Evolutionary conservation across 2,329 filamentous ascomycete species (phyloP).

Genomic region (Neonectria punicea): DNA sequence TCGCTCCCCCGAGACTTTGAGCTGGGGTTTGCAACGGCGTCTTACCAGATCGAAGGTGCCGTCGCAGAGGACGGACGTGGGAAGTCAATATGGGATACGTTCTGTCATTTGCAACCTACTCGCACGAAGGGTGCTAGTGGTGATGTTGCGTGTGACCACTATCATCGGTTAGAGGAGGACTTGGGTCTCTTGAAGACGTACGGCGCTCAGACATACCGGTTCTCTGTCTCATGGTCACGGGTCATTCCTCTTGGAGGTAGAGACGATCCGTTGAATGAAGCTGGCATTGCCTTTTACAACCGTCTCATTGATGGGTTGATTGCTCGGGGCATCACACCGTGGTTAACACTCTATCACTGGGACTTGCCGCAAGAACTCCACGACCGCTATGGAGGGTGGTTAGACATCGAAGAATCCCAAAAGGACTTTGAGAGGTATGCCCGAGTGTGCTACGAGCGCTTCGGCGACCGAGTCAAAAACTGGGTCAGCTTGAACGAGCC

Average conservation of each 20-base stretch:
- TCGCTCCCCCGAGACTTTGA: slow-evolving; percentile 51
- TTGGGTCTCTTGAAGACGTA: slow-evolving; percentile 68
- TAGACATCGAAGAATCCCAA: slow-evolving; percentile 46
- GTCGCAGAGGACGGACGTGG: slow-evolving; percentile 54
- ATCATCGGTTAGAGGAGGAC: slow-evolving; percentile 60
- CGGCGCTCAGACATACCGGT: slow-evolving; percentile 70
- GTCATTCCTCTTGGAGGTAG: slow-evolving; percentile 73
- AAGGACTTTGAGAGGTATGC: slow-evolving; percentile 52
- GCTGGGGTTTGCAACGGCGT: slow-evolving; percentile 55
- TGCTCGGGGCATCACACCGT: slow-evolving; percentile 66
- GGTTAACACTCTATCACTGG: slow-evolving; percentile 75
- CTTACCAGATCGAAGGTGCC: slow-evolving; percentile 58
- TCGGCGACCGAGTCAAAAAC: slow-evolving; percentile 54
- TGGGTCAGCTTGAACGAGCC: slow-evolving; percentile 56
- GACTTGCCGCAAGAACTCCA: slow-evolving; percentile 56
- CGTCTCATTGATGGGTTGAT: slow-evolving; percentile 68
- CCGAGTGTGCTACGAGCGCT: slow-evolving; percentile 49
- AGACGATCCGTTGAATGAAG: slow-evolving; percentile 70
- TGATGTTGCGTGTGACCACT: slow-evolving; percentile 59
- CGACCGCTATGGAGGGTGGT: slow-evolving; percentile 50
- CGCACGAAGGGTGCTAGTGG: slow-evolving; percentile 55
- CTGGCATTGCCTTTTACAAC: slow-evolving; percentile 69
- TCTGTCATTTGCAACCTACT: slow-evolving; percentile 52
- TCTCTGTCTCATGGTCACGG: slow-evolving; percentile 74
- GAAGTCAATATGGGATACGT: slow-evolving; percentile 56